Evolutionary conservation across 176 grass and related monocot species (phyloP), one percentile per base, ranked within the genome.

Genomic region (Oryza longistaminata): DNA sequence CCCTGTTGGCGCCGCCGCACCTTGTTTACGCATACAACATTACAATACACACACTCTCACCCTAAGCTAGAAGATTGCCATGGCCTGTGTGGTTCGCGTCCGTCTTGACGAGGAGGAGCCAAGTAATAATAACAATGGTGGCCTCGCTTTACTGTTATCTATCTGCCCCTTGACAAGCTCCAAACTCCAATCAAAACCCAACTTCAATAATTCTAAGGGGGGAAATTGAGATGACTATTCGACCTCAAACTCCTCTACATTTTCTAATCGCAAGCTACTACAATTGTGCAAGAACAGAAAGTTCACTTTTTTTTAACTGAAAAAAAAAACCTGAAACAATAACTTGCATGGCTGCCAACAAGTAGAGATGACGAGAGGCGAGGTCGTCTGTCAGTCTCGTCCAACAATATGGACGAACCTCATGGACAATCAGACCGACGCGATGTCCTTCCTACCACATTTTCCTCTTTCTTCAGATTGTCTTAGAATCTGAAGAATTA

Each of bases 1-100:
- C 43, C 67, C 64, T 50, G 77, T 50, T 80, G 64, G 77, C 64
- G 77, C 64, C 15, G 15, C 53, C 24, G 71, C 71, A 84, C 25
- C 16, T 80, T 19, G 42, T 19, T 50, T 29, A 27, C 14, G 58
- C 2, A 19, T 15, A 34, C 15, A 2, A 1, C 11, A 1, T 49
- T 2, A 55, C 19, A 55, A 16, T 16, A 27, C 27, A 27, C 27
- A 27, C 3, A 16, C 14, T 14, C 48, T 50, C 4, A 50, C 14
- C 11, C 11, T 13, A 3, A 3, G 11, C 48, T 16, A 50, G 0
- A 13, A 16, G 15, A 8, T 58, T 58, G 53, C 17, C 2, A 5
- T 58, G 53, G 17, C 17, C 21, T 27, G 27, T 58, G 53, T 58
- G 17, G 53, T 58, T 7, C 7, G 34, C 13, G 34, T 13, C 29